phyloP scores from a whole-genome alignment of 106 monocot species.

The Dactylorhiza incarnata region DNA sequence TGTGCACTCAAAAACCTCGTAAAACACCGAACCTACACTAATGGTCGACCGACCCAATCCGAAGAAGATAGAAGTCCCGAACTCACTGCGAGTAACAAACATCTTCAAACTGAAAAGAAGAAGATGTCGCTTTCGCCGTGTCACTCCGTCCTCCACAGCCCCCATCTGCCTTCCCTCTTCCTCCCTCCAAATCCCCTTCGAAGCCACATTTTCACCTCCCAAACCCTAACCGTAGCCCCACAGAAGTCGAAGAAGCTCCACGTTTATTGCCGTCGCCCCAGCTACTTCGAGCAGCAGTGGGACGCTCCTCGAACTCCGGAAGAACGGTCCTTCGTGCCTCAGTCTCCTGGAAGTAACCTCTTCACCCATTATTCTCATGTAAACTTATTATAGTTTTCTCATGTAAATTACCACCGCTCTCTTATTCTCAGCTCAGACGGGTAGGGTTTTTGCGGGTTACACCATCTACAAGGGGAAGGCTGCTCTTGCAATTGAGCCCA shows the following conservation, averaged over 20 bases:
- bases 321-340: conserved; percentile 1
- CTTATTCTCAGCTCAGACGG: conserved; percentile 18
- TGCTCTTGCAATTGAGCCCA: conserved; percentile 68
- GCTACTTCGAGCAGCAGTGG: conserved; percentile 23
- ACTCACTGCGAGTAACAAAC: no score
- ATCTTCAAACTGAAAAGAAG: not conserved
- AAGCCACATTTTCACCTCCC: not conserved
- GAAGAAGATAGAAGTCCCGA: no score
- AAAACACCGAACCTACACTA: no score
- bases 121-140: not conserved
- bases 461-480: conserved; percentile 98
- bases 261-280: conserved; percentile 20
- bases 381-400: not conserved
- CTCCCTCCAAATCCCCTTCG: not conserved
- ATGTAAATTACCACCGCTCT: not conserved
- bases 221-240: not conserved
- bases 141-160: not conserved
- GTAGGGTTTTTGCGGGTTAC: conserved; percentile 64
- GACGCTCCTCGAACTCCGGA: not conserved
- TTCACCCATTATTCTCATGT: not conserved
- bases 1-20: no score
- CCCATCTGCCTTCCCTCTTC: not conserved
- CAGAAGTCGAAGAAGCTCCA: conserved; percentile 6
- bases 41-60: no score
- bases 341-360: conserved; percentile 8